Base-by-base conservation (phyloP, 1,284 basidiomycete genomes). In the Ganoderma sinense region DNA sequence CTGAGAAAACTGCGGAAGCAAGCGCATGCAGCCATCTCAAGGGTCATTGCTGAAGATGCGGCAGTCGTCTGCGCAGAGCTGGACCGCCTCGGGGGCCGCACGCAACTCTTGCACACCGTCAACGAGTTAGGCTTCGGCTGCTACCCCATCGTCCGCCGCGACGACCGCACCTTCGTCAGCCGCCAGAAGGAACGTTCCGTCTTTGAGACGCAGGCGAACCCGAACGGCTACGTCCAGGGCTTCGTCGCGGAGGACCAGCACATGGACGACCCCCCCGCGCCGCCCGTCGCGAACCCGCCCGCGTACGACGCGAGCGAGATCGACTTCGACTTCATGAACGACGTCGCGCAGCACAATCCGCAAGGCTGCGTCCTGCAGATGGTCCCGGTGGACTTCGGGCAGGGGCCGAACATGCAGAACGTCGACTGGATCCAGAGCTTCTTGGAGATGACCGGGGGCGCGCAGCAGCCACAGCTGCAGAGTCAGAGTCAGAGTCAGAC, bases 1-100 rank as follows among this genome's bases (percentile, higher is more conserved):
- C 80, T 91, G 11, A 82, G 82, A 39, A 86, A 82, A 36, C 78
- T 92, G 10, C 83, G 84, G 60, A 79, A 80, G 29, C 88, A 88
- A 75, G 89, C 87, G 0, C 86, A 86, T 64, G 86, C 86, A n/a
- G 84, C 82, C 0, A 75, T 85, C 33, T 81, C 85, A 56, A 80
- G 78, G 41, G 77, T 80, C 31, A 79, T 77, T 59, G 71, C 73
- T 51, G 78, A 73, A 71, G 76, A 77, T 71, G 78, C 67, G 55
- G 73, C 71, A 26, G 71, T 77, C 67, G 83, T 78, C 29, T 78
- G 82, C 23, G 79, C 80, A 0, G 91, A 92, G 70, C 85, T 93
- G n/a, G 88, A 92, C 73, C 84, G 89, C 31, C 81, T 92, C 51
- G 87, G 87, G 23, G 91, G 91, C 5, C 87, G 86, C 76, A 92